Evolutionary conservation across 208 protist species (phyloP), one percentile per base, ranked within the genome.

Genomic region (Acanthamoeba healyi): DNA sequence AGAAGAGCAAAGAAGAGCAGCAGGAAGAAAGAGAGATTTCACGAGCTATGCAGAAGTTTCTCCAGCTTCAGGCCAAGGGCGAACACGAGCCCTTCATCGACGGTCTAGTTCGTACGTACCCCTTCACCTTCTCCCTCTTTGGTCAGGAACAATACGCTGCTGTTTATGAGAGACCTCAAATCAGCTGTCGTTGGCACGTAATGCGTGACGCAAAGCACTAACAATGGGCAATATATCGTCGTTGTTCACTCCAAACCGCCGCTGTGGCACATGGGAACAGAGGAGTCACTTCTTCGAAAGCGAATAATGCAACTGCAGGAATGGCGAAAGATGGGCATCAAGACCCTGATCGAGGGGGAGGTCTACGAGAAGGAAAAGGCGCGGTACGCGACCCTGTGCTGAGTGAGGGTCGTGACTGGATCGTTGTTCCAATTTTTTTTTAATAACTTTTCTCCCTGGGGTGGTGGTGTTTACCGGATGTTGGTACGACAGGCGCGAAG

Each of bases 241-340:
- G n/a, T n/a, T n/a, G n/a, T n/a, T n/a, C n/a, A n/a, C n/a, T n/a
- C n/a, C n/a, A n/a, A n/a, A n/a, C n/a, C n/a, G n/a, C n/a, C n/a
- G n/a, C n/a, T n/a, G n/a, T n/a, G n/a, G n/a, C n/a, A n/a, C n/a
- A n/a, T n/a, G n/a, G n/a, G n/a, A 4, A 34, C 44, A 87, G 79
- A 63, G 17, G 79, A 87, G 46, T 61, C 42, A 29, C 29, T 87
- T 0, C 46, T 87, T 4, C 79, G 79, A 24, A 87, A 87, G 79
- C 79, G 79, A 87, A 87, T 87, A 87, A 38, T 38, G 49, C 46
- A 87, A 42, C 79, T 87, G 79, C 79, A 87, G 36, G 79, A 61
- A 26, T 87, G 79, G 79, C 79, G 79, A 44, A 51, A 61, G 49
- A 87, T 63, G 42, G 79, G 79, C 2, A 32, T 87, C 79, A 87